A percentile compares a stretch with the other conserved stretches of the same genome.
These are phyloP conservation scores for Wickerhamiella bombiphila DNA, from an alignment of 805 yeast genomes.

Conservation along the genomic window DNA sequence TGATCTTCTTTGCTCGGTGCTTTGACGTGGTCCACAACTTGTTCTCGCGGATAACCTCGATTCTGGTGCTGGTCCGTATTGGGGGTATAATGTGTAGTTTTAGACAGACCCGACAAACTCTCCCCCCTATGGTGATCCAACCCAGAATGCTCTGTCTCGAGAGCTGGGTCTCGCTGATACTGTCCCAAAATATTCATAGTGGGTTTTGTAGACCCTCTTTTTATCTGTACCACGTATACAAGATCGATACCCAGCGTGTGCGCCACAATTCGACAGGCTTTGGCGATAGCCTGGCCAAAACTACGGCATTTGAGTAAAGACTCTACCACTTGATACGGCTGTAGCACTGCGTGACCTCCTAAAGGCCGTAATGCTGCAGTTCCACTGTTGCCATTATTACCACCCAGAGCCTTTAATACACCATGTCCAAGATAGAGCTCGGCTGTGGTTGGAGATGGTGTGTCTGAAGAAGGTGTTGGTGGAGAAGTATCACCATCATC, in stretches of 20 bases:
- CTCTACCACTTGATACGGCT: constrained; percentile 19
- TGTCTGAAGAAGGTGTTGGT: neutral
- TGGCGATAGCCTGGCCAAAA: constrained; percentile 17
- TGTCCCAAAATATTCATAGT: neutral
- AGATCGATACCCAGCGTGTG: constrained; percentile 16
- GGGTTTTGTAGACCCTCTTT: constrained; percentile 1
- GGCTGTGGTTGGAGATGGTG: neutral
- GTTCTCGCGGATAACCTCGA: neutral
- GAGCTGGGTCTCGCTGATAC: neutral
- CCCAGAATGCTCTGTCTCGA: neutral
- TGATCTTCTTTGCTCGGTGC: neutral
- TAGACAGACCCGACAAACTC: too few relatives aligned
- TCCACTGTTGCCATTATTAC: too few relatives aligned
- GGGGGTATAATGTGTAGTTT: neutral
- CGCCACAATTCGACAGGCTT: constrained; percentile 18
- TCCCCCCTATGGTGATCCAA: too few relatives aligned
- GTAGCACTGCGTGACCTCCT: constrained; percentile 5
- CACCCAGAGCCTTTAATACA: too few relatives aligned
- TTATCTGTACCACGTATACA: constrained; percentile 20
- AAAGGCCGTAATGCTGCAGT: neutral
- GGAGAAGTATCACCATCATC: neutral
- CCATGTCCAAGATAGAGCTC: neutral
- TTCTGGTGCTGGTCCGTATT: neutral
- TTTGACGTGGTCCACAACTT: constrained; percentile 1
- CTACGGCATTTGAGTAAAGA: constrained; percentile 15